Evolutionary conservation across 1,139 yeast species (phyloP), one percentile per base, ranked within the genome.

Genomic region (Yamadazyma trypodendri): DNA sequence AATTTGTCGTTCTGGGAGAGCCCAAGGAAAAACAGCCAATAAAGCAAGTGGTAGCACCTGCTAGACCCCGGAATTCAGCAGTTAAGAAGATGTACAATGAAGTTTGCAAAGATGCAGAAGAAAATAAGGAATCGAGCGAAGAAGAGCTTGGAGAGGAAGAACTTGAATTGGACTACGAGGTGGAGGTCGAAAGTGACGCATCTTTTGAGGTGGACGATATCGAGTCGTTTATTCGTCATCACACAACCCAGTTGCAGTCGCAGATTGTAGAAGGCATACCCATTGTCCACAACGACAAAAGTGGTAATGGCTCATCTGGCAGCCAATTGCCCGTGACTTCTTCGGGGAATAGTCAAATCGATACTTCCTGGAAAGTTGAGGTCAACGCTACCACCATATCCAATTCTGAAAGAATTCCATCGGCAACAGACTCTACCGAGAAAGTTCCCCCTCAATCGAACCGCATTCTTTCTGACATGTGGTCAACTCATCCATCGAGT

Each of bases 221-320:
- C 24, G 65, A 63, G 42, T 52, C 60, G 6, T 54, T 55, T 16
- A 65, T 65, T 28, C 46, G 55, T 9, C 52, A 44, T 28, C 70
- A 65, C 39, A 52, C 64, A 8, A 54, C 48, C 30, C 50, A 52
- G 28, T 45, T 60, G 15, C 42, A 41, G 23, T 32, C 41, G 15
- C 44, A 43, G 31, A 43, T 45, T 32, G 38, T 34, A 24, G 36
- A 38, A 9, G 35, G 15, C 15, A 15, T 22, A 6, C 29, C 36
- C 2, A 27, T 27, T 15, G 8, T n/a, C 15, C 5, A 5, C 7
- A 27, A 11, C 6, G 11, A 7, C 14, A 15, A 6, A 11, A 14
- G 8, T 6, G 16, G 16, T 14, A 16, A 27, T 11, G 14, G 10
- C 9, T 14, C 29, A 9, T 27, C 15, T 8, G 20, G 12, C 11